phyloP scores from a whole-genome alignment of 139 green algal genomes.

The Mesotaenium endlicherianum region DNA sequence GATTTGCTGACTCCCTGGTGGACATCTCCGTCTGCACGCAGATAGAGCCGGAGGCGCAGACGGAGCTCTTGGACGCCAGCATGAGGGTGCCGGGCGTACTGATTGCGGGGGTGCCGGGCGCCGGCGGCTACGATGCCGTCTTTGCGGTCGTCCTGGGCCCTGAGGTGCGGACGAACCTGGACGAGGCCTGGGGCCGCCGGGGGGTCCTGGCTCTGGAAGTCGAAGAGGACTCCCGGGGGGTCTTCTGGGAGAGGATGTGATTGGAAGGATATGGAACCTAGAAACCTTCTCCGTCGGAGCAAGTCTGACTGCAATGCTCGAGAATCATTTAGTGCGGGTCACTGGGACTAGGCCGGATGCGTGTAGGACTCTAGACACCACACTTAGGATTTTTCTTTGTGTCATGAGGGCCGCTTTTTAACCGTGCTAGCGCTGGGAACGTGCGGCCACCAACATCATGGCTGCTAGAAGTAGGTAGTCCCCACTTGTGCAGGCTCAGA shows the following conservation, averaged over 20 bases:
- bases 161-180: background rate
- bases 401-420: no score
- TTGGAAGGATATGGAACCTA: no score
- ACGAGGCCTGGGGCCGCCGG: conserved; percentile 1
- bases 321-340: no score
- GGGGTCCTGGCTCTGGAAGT: conserved; percentile 9
- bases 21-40: background rate
- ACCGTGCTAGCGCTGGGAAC: no score
- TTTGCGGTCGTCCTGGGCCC: conserved; percentile 46
- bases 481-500: no score
- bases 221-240: background rate
- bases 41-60: conserved; percentile 34
- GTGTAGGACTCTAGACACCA: no score
- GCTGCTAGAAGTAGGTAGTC: no score
- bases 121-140: conserved; percentile 39
- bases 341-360: no score
- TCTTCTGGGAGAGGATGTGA: background rate
- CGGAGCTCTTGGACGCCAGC: conserved; percentile 21
- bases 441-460: no score
- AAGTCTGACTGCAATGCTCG: no score
- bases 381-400: no score
- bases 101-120: conserved; percentile 24
- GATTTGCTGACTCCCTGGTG: background rate
- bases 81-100: conserved; percentile 8
- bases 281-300: no score